Percentiles rank a stretch among this genome's conserved stretches.
phyloP scores from a whole-genome alignment of 2,329 filamentous ascomycete genomes.

The Fusarium sp. region DNA sequence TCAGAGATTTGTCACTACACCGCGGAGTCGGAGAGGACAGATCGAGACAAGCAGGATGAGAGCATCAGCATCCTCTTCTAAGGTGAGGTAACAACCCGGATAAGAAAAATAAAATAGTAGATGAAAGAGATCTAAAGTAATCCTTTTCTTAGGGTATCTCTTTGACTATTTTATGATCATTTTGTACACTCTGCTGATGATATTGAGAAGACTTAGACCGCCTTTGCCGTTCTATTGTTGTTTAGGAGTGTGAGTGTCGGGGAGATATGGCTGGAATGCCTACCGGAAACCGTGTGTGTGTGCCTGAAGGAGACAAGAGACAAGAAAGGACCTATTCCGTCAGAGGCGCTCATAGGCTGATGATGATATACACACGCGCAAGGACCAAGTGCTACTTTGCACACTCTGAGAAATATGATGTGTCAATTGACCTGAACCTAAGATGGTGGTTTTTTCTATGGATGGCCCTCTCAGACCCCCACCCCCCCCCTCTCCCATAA shows the following conservation, averaged over 20 bases:
- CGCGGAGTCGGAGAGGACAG: background rate
- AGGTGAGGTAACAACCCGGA: too few relatives aligned
- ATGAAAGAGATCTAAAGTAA: background rate
- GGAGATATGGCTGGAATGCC: background rate
- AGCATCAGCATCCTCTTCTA: background rate
- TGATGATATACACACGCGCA: background rate
- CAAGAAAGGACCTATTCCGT: background rate
- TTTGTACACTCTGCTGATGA: background rate
- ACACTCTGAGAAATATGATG: slow-evolving; percentile 6
- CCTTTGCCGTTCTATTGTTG: background rate
- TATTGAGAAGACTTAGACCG: background rate
- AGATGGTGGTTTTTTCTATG: slow-evolving; percentile 12
- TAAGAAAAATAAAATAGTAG: background rate
- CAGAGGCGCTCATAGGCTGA: background rate
- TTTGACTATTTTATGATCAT: background rate
- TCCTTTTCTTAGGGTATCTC: background rate
- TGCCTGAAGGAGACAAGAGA: background rate
- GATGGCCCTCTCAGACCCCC: slow-evolving; percentile 5
- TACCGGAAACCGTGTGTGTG: background rate
- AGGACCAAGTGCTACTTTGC: background rate
- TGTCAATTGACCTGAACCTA: slow-evolving; percentile 25
- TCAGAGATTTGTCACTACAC: slow-evolving; percentile 1
- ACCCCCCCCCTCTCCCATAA: slow-evolving; percentile 6
- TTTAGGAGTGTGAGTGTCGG: background rate
- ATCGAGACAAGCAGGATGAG: background rate